phyloP scores from a whole-genome alignment of 345 rosid genomes.

The Gossypium thurberi region DNA sequence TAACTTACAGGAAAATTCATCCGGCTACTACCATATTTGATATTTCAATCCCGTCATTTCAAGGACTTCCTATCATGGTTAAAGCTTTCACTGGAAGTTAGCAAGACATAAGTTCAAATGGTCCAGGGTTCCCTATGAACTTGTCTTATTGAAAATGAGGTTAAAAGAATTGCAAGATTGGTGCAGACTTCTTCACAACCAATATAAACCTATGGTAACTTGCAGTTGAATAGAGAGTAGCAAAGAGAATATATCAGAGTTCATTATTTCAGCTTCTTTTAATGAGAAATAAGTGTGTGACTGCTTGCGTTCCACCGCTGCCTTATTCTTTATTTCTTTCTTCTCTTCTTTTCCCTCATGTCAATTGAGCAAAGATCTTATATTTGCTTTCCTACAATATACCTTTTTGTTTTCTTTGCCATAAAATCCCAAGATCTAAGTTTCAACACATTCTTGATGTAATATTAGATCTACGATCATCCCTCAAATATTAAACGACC shows the following conservation, averaged over 20 bases:
- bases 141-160: neutral
- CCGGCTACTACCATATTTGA: neutral
- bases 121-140: neutral
- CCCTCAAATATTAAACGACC: neutral
- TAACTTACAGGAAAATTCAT: no score
- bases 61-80: neutral
- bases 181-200: neutral
- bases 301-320: neutral
- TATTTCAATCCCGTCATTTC: neutral
- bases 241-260: neutral
- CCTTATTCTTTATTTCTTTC: neutral
- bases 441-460: neutral
- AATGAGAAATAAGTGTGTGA: neutral
- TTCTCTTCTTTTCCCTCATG: neutral
- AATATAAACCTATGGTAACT: neutral
- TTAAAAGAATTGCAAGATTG: neutral
- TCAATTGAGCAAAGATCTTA: neutral
- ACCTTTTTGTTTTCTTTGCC: neutral
- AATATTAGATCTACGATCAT: neutral
- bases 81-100: neutral
- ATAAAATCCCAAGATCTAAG: neutral
- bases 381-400: neutral
- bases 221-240: neutral
- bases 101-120: neutral
- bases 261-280: neutral